Percentiles rank a stretch among this genome's conserved stretches.
Evolutionary conservation across 768 basidiomycete genomes (phyloP).

Genomic region (Tylopilus sp.): DNA sequence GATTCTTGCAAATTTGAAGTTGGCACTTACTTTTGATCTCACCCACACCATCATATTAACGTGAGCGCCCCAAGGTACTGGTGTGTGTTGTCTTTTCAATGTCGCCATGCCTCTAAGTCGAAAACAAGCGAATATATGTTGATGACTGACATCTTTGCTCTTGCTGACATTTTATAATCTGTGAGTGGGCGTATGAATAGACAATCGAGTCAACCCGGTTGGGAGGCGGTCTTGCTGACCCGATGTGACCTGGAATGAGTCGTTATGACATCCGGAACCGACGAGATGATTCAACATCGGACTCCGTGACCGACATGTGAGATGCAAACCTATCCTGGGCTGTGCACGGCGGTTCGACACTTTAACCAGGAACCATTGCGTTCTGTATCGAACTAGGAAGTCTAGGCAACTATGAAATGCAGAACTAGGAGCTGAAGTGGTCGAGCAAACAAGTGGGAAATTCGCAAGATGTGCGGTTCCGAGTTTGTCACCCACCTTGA

Average conservation of each 20-base stretch:
- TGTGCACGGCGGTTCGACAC: neutral
- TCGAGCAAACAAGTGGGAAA: too few relatives aligned
- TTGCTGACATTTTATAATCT: constrained; percentile 15
- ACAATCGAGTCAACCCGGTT: constrained; percentile 9
- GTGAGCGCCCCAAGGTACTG: constrained; percentile 5
- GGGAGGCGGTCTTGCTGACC: neutral
- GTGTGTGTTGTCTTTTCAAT: constrained; percentile 10
- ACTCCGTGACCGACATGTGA: too few relatives aligned
- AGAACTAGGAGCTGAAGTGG: neutral
- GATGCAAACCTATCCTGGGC: neutral
- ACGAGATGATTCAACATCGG: neutral
- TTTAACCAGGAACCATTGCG: neutral
- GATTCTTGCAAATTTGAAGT: neutral
- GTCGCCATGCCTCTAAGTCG: constrained; percentile 15
- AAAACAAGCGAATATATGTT: neutral
- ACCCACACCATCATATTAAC: constrained; percentile 7
- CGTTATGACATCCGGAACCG: neutral
- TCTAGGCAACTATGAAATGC: neutral
- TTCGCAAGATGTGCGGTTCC: neutral
- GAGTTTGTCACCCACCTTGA: neutral
- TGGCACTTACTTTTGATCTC: constrained; percentile 13
- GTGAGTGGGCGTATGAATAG: neutral
- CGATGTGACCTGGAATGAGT: constrained; percentile 15
- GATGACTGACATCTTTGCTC: neutral
- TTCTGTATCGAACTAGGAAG: neutral